Evolutionary conservation across 2,329 filamentous ascomycete species (phyloP).

Genomic region (Aureobasidium sp.): DNA sequence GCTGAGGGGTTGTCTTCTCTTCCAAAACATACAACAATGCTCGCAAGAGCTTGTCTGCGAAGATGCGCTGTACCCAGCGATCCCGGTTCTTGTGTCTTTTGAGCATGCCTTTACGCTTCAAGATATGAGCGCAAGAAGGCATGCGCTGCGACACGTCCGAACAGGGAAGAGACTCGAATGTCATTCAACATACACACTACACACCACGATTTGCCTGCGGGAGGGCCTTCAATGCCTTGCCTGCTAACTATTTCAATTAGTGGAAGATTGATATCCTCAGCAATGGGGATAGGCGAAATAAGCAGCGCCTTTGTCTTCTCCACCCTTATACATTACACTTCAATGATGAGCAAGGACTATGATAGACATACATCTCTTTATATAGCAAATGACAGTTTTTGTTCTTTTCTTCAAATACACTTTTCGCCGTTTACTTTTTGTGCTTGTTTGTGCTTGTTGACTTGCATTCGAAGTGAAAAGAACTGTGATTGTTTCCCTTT

Average conservation of each 20-base stretch:
- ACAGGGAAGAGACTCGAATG: neutral
- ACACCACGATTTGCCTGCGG: conserved; percentile 12
- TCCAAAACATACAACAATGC: neutral
- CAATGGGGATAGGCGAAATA: conserved; percentile 4
- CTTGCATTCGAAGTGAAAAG: no score
- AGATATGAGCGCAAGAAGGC: neutral
- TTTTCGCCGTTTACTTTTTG: no score
- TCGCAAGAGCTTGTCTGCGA: neutral
- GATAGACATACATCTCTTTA: conserved; percentile 2
- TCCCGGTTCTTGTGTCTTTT: neutral
- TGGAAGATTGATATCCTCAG: neutral
- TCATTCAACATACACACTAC: neutral
- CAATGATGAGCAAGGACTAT: conserved; percentile 9
- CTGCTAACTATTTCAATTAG: conserved; percentile 10
- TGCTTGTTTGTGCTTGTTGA: no score
- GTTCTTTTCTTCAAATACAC: no score
- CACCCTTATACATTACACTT: neutral
- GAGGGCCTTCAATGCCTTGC: conserved; percentile 8
- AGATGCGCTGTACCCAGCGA: neutral
- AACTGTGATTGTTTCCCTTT: no score
- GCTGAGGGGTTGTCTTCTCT: neutral
- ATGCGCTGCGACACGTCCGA: neutral
- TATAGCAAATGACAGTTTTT: neutral
- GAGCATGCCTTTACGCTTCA: neutral
- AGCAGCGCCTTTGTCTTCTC: conserved; percentile 14